phyloP scores from a whole-genome alignment of 257 asterid genomes.

The Nicotiana knightiana region DNA sequence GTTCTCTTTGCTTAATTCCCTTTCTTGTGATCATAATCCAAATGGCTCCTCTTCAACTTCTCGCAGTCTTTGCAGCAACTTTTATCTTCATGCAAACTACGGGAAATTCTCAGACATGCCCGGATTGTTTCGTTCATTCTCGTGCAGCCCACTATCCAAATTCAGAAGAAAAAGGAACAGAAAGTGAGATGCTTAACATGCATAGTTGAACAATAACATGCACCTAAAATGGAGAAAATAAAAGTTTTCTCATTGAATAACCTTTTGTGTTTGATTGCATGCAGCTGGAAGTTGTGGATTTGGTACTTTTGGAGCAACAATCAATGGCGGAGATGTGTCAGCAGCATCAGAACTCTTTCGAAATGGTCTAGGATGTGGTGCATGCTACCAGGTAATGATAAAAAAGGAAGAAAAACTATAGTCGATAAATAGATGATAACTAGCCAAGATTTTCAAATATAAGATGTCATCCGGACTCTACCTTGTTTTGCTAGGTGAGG shows the following conservation, averaged over 20 bases:
- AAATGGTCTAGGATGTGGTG: slow-evolving; percentile 76
- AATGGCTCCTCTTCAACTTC: slow-evolving; percentile 25
- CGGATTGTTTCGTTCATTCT: slow-evolving; percentile 57
- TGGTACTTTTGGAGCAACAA: slow-evolving; percentile 65
- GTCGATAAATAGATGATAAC: not conserved
- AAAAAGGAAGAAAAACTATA: slow-evolving; percentile 2
- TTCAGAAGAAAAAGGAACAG: slow-evolving; percentile 74
- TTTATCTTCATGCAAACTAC: slow-evolving; percentile 30
- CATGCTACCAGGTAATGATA: slow-evolving; percentile 65
- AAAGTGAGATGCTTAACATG: slow-evolving; percentile 32
- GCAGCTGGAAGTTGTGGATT: slow-evolving; percentile 78
- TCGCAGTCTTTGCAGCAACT: slow-evolving; percentile 23
- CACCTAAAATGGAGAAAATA: not conserved
- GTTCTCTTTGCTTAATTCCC: slow-evolving; percentile 12
- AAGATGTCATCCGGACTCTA: not conserved
- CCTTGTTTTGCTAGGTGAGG: slow-evolving; percentile 46
- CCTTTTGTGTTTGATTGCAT: not conserved
- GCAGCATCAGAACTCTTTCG: slow-evolving; percentile 72
- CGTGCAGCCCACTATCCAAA: slow-evolving; percentile 64
- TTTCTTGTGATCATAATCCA: slow-evolving; percentile 5
- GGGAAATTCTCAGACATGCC: slow-evolving; percentile 45
- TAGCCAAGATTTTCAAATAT: not conserved
- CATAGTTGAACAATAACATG: not conserved
- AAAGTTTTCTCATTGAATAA: not conserved
- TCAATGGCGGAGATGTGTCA: slow-evolving; percentile 69